Percentiles rank a stretch among this genome's conserved stretches.
Conservation (phyloP, 805 yeast species). For the Candida ipomoeae region DNA sequence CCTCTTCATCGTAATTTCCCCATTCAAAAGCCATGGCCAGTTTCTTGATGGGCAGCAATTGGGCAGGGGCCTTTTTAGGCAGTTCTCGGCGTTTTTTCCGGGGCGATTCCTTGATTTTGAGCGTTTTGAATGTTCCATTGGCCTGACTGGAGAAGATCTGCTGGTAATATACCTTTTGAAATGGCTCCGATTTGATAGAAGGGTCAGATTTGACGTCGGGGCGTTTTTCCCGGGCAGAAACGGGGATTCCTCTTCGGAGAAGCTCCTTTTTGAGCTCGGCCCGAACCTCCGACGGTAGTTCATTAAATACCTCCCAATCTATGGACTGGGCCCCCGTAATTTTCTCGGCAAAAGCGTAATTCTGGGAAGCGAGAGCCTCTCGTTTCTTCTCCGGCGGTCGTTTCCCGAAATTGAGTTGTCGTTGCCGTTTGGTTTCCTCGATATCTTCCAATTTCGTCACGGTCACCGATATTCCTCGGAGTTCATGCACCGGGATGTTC, state of each 20-base stretch:
- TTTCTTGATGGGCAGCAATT: slow-evolving; percentile 9
- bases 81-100: slow-evolving; percentile 9
- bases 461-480: slow-evolving; percentile 77
- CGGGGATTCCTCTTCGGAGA: slow-evolving; percentile 36
- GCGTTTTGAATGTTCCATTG: slow-evolving; percentile 27
- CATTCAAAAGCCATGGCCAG: slow-evolving; percentile 15
- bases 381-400: not conserved
- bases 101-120: slow-evolving; percentile 32
- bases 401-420: slow-evolving; percentile 9
- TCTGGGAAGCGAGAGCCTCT: slow-evolving; percentile 5
- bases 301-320: slow-evolving; percentile 62
- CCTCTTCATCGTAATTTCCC: slow-evolving; percentile 32
- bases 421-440: slow-evolving; percentile 18
- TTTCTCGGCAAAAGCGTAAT: slow-evolving; percentile 12
- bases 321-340: slow-evolving; percentile 30
- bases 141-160: slow-evolving; percentile 34
- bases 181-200: too few species aligned
- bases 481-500: slow-evolving; percentile 58
- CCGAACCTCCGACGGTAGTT: slow-evolving; percentile 63
- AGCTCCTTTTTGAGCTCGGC: slow-evolving; percentile 56
- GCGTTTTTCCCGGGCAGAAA: slow-evolving; percentile 11
- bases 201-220: not conserved
- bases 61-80: not conserved
- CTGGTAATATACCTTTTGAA: slow-evolving; percentile 30
- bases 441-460: slow-evolving; percentile 53